A percentile compares a stretch with the other conserved stretches of the same genome.
Conservation (phyloP, 495 filamentous ascomycete genomes). For the Emericellopsis terricola region DNA sequence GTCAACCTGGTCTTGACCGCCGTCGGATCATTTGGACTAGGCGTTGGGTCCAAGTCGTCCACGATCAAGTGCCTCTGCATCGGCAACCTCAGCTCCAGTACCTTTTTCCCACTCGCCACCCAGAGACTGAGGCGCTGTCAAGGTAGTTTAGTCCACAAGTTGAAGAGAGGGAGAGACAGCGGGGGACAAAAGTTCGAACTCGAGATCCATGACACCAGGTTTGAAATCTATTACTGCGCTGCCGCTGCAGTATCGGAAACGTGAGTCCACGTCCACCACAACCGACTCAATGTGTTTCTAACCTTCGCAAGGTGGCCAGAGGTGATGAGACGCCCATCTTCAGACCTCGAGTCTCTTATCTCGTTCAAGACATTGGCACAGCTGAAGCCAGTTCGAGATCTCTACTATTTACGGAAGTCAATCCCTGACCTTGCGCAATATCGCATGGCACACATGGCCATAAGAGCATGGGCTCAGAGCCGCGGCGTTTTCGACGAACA, state of each 20-base stretch:
- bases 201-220: constrained; percentile 25
- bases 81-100: constrained; percentile 32
- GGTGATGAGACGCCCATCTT: constrained; percentile 12
- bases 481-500: constrained; percentile 37
- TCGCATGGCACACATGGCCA: constrained; percentile 28
- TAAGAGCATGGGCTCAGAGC: constrained; percentile 34
- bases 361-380: constrained; percentile 27
- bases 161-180: constrained; percentile 31
- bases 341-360: constrained; percentile 28
- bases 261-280: constrained; percentile 3
- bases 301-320: constrained; percentile 12
- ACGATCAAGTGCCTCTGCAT: constrained; percentile 42
- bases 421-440: constrained; percentile 32
- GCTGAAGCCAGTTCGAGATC: constrained; percentile 37
- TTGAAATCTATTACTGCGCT: constrained; percentile 43
- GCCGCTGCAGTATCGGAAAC: constrained; percentile 25
- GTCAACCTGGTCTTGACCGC: constrained; percentile 20
- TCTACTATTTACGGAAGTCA: constrained; percentile 31
- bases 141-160: constrained; percentile 25
- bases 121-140: constrained; percentile 24
- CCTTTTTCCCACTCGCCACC: constrained; percentile 34
- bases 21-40: constrained; percentile 42
- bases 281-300: not conserved
- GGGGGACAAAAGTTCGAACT: constrained; percentile 38
- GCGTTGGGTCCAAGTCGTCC: constrained; percentile 32